Evolutionary conservation across 2,329 filamentous ascomycete species (phyloP).

Genomic region (Endocalyx cinctus): DNA sequence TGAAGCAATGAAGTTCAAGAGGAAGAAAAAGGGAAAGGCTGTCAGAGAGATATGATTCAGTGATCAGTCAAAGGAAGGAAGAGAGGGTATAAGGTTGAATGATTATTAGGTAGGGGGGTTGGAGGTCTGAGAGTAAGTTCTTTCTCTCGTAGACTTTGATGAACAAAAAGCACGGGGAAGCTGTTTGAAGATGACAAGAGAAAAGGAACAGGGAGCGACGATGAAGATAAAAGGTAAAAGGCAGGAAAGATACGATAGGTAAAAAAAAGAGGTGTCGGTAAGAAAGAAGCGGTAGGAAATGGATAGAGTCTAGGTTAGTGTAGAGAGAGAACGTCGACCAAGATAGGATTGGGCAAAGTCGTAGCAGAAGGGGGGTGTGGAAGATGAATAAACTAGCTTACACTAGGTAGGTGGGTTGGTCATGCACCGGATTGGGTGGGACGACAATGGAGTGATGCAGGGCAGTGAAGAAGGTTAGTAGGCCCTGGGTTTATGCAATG

Average conservation of each 20-base stretch:
- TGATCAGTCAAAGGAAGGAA: conserved; percentile 25
- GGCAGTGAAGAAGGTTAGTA: too few relatives aligned
- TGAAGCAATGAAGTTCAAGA: too few relatives aligned
- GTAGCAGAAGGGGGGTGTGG: conserved; percentile 15
- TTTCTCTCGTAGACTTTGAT: conserved; percentile 19
- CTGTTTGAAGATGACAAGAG: conserved; percentile 19
- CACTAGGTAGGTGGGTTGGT: conserved; percentile 17
- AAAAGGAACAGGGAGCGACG: conserved; percentile 29
- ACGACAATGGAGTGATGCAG: conserved; percentile 26
- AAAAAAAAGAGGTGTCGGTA: too few relatives aligned
- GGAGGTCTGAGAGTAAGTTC: conserved; percentile 24
- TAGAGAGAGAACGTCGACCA: conserved; percentile 18
- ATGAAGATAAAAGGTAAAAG: conserved; percentile 24
- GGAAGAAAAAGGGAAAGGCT: background rate
- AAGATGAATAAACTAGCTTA: conserved; percentile 14
- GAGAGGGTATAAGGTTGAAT: conserved; percentile 13
- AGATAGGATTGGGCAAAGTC: conserved; percentile 9
- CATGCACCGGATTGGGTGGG: conserved; percentile 22
- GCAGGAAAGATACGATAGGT: background rate
- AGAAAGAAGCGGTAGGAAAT: conserved; percentile 21
- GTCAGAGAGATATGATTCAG: background rate
- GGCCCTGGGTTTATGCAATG: too few relatives aligned
- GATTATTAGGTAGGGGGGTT: too few relatives aligned
- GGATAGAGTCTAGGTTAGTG: conserved; percentile 10
- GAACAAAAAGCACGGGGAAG: conserved; percentile 20